Percentiles rank a stretch among this genome's conserved stretches.
phyloP scores from a whole-genome alignment of 1,284 basidiomycete genomes.

The Ceraceosorus guamensis region DNA sequence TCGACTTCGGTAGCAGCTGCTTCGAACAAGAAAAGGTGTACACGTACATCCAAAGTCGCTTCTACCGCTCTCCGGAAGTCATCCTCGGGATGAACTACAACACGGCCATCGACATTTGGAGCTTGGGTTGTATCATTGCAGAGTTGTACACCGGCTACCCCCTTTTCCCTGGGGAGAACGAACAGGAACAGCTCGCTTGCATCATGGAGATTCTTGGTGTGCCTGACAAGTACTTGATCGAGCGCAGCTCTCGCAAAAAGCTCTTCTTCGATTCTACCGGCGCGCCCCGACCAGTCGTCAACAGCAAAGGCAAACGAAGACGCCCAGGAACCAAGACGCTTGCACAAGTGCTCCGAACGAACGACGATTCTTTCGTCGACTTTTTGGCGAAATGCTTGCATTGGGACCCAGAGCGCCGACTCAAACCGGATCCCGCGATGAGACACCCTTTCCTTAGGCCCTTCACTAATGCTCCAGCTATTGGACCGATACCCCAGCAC shows the following conservation, averaged over 20 bases:
- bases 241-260: conserved; percentile 85
- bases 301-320: conserved; percentile 88
- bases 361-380: conserved; percentile 63
- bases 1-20: conserved; percentile 98
- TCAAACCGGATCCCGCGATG: conserved; percentile 83
- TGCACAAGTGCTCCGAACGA: conserved; percentile 75
- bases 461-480: too few relatives aligned
- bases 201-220: conserved; percentile 98
- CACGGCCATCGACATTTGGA: conserved; percentile 88
- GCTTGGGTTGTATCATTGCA: conserved; percentile 91
- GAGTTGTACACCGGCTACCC: conserved; percentile 98
- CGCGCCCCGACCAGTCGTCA: conserved; percentile 82
- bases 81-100: conserved; percentile 48
- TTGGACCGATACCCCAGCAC: too few relatives aligned
- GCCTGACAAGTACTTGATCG: conserved; percentile 89
- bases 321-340: conserved; percentile 85
- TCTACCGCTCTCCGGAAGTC: conserved; percentile 84
- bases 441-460: conserved; percentile 32
- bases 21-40: conserved; percentile 99
- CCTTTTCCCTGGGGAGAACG: conserved; percentile 92
- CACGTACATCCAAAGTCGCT: conserved; percentile 92
- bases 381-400: conserved; percentile 88
- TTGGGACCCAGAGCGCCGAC: conserved; percentile 93
- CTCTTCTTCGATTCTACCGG: conserved; percentile 95
- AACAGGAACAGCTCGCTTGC: conserved; percentile 95